A percentile compares a stretch with the other conserved stretches of the same genome.
phyloP scores from a whole-genome alignment of 257 asterid species.

The Solanum chaucha region DNA sequence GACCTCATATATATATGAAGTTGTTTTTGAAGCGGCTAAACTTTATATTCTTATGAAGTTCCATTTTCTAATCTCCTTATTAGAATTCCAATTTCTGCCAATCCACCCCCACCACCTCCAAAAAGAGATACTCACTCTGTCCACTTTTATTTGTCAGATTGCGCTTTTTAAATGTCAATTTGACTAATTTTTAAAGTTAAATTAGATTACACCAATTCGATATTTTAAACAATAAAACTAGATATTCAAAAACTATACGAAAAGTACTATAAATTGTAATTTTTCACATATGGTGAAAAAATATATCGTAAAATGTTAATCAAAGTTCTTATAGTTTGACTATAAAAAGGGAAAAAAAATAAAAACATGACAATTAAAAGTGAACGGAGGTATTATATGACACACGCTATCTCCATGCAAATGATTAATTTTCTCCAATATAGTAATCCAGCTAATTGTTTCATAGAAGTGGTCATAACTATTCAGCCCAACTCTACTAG shows the following conservation, averaged over 20 bases:
- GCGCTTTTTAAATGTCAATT: rapidly evolving
- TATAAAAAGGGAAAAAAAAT: too few species aligned
- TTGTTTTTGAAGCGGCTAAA: not conserved
- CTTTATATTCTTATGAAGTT: not conserved
- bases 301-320: too few species aligned
- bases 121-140: not conserved
- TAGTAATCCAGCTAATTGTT: not conserved
- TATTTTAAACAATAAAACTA: too few species aligned
- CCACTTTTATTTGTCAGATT: too few species aligned
- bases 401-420: not conserved
- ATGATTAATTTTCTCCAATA: not conserved
- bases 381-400: not conserved
- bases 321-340: too few species aligned
- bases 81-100: not conserved
- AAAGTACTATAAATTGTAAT: too few species aligned
- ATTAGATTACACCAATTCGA: too few species aligned
- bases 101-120: not conserved
- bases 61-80: not conserved
- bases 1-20: not conserved
- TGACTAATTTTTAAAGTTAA: too few species aligned
- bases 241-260: too few species aligned
- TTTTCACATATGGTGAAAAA: too few species aligned
- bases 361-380: too few species aligned
- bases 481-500: not conserved
- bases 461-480: not conserved